Evolutionary conservation across 1,284 basidiomycete species (phyloP), one percentile per base, ranked within the genome.

Genomic region (Puccinia triticina): DNA sequence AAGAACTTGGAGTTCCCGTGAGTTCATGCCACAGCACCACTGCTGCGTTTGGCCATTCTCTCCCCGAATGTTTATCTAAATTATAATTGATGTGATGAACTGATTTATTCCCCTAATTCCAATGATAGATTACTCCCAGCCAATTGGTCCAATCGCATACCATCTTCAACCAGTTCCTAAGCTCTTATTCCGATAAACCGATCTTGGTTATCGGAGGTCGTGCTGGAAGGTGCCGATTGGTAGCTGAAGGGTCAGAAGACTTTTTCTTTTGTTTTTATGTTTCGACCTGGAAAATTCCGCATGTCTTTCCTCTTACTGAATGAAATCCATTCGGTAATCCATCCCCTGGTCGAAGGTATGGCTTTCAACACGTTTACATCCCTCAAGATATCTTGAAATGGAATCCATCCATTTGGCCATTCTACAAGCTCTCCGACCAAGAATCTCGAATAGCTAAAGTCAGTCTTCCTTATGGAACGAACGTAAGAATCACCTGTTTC

Each of bases 331-430:
- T n/a, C n/a, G n/a, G n/a, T n/a, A n/a, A n/a, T n/a, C n/a, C n/a
- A n/a, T n/a, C n/a, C n/a, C 3, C 21, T 10, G 67, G 29, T n/a
- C 26, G 37, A 50, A 80, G 77, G 1, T 80, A 80, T 53, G 77
- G 77, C 18, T 80, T 80, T n/a, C 23, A 34, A 57, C 48, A 80
- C 18, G 77, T 80, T 34, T 80, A 80, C 50, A 80, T 57, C 26
- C 77, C 77, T 57, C 77, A 72, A 46, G 77, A 80, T 80, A 71
- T 80, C 26, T 40, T 71, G 14, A 57, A 43, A n/a, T 80, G 77
- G 77, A 72, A 80, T 59, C 67, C 66, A 40, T 55, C 77, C 23
- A 53, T 80, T 57, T 80, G 77, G 77, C 77, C 77, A 72, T 80
- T 80, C 57, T 53, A 72, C 46, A 80, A 71, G 40, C 32, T 69